Base-by-base conservation (phyloP, 306 rosid species). In the Bauhinia variegata region DNA sequence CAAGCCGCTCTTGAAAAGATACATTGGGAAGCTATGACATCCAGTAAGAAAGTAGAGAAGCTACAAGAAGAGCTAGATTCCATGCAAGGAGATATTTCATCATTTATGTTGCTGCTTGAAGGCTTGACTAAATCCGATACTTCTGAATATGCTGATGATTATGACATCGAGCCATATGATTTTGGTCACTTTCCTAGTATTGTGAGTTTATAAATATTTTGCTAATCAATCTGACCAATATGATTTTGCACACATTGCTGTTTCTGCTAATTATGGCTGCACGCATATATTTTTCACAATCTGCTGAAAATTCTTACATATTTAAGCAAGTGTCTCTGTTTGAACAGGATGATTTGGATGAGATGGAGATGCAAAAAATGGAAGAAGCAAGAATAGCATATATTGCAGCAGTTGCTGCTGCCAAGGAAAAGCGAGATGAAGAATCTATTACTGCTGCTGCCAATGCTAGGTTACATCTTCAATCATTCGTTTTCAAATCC, bases 311-410 rank as follows among this genome's bases (percentile, higher is more conserved):
- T 23, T 1, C 28, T 23, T 23, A 23, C 28, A 23, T 23, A 23
- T 23, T 23, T 23, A 23, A 23, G 28, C 28, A 23, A 23, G 28
- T 23, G 28, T 23, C 28, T 39, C 16, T 70, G 58, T 17, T 68
- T 72, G 57, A 75, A 73, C 80, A 90, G 97, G 96, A 95, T 75
- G 88, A 83, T 80, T 68, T 85, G 91, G 91, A 86, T n/a, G 95
- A 83, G 76, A 54, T 59, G 52, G 91, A 82, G 50, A 75, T 79
- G 78, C 85, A 77, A 78, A 79, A 72, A 78, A 82, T 90, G 86
- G 99, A 88, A 75, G 92, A 79, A 82, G 99, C 95, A 33, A 86
- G 92, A 79, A 66, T 75, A 74, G 83, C 88, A 30, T 95, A 95
- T 36, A 46, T 77, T 43, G 81, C 90, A n/a, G 95, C 95, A 6